Evolutionary conservation across 805 yeast species (phyloP), one percentile per base, ranked within the genome.

Genomic region (Metschnikowia anglica): DNA sequence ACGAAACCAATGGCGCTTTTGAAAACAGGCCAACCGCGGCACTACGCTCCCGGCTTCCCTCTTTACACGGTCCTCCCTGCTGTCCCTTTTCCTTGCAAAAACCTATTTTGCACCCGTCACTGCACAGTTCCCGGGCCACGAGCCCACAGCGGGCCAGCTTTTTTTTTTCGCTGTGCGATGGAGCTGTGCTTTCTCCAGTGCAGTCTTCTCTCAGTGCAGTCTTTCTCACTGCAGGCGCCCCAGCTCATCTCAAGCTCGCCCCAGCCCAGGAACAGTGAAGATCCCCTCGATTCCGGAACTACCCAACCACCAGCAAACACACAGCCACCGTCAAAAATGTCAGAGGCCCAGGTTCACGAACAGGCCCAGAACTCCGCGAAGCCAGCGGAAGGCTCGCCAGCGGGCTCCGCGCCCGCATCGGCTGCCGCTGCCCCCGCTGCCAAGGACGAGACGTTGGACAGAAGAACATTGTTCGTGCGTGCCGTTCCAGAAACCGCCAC

Each of bases 401-500:
- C 10, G 17, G 17, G 5, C 17, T 3, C 17, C 3, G 17, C 13
- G 4, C 4, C 26, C 3, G 13, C 17, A 8, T 13, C 20, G 5
- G 7, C 34, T 17, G 29, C 34, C 3, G 2, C 33, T 21, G 15
- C 36, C 29, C 26, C 6, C 5, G 11, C 28, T 8, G 16, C 8
- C 10, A 28, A 17, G 5, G 45, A 44, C 28, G 71, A 68, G 25
- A 65, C 65, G 1, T 63, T 78, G 42, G 83, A 78, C 48, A 69
- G 78, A 53, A 74, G 68, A 58, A 85, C 95, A 17, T 70, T 93
- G 27, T 93, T 93, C 62, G 95, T 93, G 32, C 79, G 98, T 51
- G 76, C 90, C 3, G 73, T 91, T 26, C 98, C 98, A 2, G 71
- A 72, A 46, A 82, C 79, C 30, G 95, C 89, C 6, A 85, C 95